Evolutionary conservation across 306 rosid species (phyloP).

Genomic region (Astragalus membranaceus): DNA sequence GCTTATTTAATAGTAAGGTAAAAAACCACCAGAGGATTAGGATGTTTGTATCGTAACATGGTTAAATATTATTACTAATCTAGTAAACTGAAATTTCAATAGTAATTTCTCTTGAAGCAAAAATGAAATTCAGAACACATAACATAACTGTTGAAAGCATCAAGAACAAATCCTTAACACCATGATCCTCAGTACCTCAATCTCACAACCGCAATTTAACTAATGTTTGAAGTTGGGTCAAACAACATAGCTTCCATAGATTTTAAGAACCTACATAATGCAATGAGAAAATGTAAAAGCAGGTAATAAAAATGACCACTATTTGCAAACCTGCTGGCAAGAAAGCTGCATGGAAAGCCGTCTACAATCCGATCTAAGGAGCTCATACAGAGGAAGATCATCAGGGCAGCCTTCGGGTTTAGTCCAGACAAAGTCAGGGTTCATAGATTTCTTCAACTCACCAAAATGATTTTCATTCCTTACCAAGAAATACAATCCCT

Average conservation of each 20-base stretch:
- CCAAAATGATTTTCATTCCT: constrained; percentile 69
- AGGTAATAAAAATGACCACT: not conserved
- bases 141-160: not conserved
- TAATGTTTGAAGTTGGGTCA: not conserved
- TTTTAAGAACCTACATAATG: constrained; percentile 2
- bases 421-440: constrained; percentile 60
- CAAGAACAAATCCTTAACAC: not conserved
- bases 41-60: not conserved
- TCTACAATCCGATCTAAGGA: constrained; percentile 40
- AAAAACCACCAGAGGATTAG: not conserved
- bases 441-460: constrained; percentile 61
- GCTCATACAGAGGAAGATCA: constrained; percentile 71
- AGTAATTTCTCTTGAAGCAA: not conserved
- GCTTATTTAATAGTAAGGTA: not conserved
- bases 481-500: constrained; percentile 79
- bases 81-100: not conserved
- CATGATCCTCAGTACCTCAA: not conserved
- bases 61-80: not conserved
- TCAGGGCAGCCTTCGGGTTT: constrained; percentile 83
- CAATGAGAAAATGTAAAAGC: not conserved
- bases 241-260: not conserved
- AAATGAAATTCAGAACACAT: not conserved
- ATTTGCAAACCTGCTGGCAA: constrained; percentile 64
- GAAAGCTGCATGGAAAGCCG: constrained; percentile 56
- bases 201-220: not conserved